Evolutionary conservation across 2,329 filamentous ascomycete species (phyloP).

Genomic region (Fusarium pseudocircinatum): DNA sequence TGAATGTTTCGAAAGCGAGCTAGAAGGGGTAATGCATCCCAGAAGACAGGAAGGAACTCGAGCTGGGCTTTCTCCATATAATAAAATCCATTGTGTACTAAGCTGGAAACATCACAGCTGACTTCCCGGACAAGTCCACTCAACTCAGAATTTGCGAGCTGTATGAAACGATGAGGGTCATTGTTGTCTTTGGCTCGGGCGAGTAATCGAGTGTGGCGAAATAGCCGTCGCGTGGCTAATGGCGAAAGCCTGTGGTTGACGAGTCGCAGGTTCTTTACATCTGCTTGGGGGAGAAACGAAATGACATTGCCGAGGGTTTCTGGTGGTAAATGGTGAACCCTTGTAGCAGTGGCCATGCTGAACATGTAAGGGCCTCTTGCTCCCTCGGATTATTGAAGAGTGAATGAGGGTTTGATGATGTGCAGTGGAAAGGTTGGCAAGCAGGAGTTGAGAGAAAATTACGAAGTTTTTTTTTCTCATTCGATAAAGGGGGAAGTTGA

Average conservation of each 20-base stretch:
- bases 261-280: neutral
- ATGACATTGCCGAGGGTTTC: neutral
- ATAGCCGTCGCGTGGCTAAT: neutral
- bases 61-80: neutral
- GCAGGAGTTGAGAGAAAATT: neutral
- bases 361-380: neutral
- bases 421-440: neutral
- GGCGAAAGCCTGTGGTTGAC: neutral
- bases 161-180: neutral
- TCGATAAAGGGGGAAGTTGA: fast-evolving
- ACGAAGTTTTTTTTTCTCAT: neutral
- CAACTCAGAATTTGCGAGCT: neutral
- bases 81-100: neutral
- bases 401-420: neutral
- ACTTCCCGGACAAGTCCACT: neutral
- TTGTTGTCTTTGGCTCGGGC: neutral
- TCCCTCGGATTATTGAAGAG: neutral
- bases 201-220: neutral
- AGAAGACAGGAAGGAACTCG: neutral
- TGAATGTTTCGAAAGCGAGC: neutral
- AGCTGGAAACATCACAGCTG: neutral
- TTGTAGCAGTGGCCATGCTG: neutral
- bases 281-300: neutral
- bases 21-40: neutral
- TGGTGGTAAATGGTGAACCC: neutral